Base-by-base conservation (phyloP, 441 rosid genomes). In the Gossypium davidsonii region DNA sequence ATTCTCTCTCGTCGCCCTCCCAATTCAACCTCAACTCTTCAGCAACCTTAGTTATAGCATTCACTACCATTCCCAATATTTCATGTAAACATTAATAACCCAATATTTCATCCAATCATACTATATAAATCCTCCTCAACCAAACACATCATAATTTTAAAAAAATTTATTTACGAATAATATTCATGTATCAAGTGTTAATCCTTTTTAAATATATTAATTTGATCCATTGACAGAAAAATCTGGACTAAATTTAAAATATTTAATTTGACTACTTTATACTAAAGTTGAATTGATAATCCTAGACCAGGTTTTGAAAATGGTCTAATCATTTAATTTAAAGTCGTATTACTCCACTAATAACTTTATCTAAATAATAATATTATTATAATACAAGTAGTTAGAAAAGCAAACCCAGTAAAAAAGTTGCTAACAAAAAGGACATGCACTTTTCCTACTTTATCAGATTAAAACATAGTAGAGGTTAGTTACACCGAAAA, bases 1-100 rank as follows among this genome's bases (percentile, higher is more conserved):
- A 66, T n/a, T 48, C 56, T 23, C 0, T 46, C 70, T 66, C 39
- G 9, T 66, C 70, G 7, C 70, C 49, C 52, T 66, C 70, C 70
- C 70, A 66, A 23, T 28, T 66, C 57, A 66, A 48, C 39, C 57
- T 66, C 57, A 66, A 14, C 0, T 34, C 57, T 23, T 1, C 20
- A 6, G 57, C 70, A 25, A 66, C 39, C 1, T 0, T 25, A n/a
- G 48, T 66, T 55, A 66, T 66, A 14, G 70, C 70, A 14, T 48
- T 2, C 70, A 46, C 70, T 66, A 46, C 4, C 18, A 21, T 2
- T 5, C 4, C 9, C 17, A 21, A 46, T 44, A 1, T 12, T 2
- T 5, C 31, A 11, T 1, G 53, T 64, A 20, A 64, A 51, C 4
- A 15, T 44, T 44, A 8, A 6, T 34, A 6, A 34, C 9, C 8